phyloP scores from a whole-genome alignment of 768 basidiomycete genomes.

The Naganishia antarctica region DNA sequence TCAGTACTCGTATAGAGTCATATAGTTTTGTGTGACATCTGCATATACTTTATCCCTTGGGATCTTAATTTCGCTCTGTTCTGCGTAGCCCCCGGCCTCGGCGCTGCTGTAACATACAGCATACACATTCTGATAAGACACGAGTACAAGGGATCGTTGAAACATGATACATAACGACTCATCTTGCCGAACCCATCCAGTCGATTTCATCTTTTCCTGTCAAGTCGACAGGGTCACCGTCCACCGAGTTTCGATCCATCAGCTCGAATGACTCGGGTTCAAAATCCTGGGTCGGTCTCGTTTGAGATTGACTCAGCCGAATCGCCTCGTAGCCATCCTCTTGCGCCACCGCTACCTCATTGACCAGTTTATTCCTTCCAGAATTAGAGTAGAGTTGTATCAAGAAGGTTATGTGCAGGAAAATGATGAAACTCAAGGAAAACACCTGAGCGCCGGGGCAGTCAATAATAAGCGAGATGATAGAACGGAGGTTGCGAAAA shows the following conservation, averaged over 20 bases:
- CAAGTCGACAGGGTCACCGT: background rate
- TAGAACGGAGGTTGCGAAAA: conserved; percentile 53
- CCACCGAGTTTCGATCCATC: conserved; percentile 2
- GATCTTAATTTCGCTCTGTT: too few relatives aligned
- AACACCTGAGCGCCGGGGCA: conserved; percentile 25
- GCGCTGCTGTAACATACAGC: too few relatives aligned
- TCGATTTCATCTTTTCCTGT: conserved; percentile 7
- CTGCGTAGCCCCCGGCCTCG: too few relatives aligned
- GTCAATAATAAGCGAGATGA: background rate
- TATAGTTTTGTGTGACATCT: background rate
- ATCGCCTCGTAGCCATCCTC: conserved; percentile 38
- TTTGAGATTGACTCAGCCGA: conserved; percentile 13
- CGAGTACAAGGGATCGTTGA: too few relatives aligned
- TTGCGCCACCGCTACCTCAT: conserved; percentile 13
- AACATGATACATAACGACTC: too few relatives aligned
- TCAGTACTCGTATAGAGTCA: background rate
- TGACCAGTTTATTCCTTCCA: conserved; percentile 33
- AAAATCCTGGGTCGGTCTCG: background rate
- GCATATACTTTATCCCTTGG: too few relatives aligned
- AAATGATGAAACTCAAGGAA: conserved; percentile 71
- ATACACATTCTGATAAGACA: too few relatives aligned
- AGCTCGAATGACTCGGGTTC: conserved; percentile 17
- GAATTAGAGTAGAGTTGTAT: conserved; percentile 59
- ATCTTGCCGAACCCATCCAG: conserved; percentile 5
- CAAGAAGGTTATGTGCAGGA: conserved; percentile 66